Base-by-base conservation (phyloP, 495 filamentous ascomycete genomes). In the Lasiosphaeria ovina region DNA sequence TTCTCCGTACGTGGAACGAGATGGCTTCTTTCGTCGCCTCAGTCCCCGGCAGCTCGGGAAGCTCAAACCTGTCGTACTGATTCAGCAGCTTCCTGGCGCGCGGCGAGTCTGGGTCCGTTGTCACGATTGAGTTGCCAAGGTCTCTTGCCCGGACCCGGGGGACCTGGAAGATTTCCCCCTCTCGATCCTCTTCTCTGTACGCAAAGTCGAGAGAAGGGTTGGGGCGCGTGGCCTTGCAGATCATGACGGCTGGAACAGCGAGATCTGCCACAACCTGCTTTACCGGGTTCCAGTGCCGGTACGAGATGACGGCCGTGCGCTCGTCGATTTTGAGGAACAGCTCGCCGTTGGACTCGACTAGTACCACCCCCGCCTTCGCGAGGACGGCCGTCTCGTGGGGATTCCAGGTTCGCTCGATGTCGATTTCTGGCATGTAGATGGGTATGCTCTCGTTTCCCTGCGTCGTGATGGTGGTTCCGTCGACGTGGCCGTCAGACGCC, bases 221-320 rank as follows among this genome's bases (percentile, higher is more conserved):
- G n/a, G 2, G 11, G 16, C 8, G 35, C 17, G 31, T 40, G 3
- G 60, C 35, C n/a, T 49, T 55, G 57, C 64, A 66, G 3, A 66
- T 52, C 35, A 66, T 40, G 8, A 57, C 35, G 6, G 65, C 65
- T 3, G 65, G 65, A 50, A 42, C 24, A 11, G 65, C 62, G 14
- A 68, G 35, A 32, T 68, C 65, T 7, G 65, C 65, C 4, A 68
- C 58, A 10, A 67, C 54, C 60, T 68, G 65, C 45, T 68, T 68
- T 51, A 66, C 74, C 74, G 63, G 83, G 78, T 60, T 62, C 57
- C 58, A 57, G 54, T 63, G 57, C 24, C 57, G 51, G 45, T 62
- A 66, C 17, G 64, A 66, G 17, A 66, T 38, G 16, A 66, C 64
- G 12, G 36, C 54, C 0, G 64, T 62, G 35, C 49, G 42, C n/a